Conservation (phyloP, 1,284 basidiomycete genomes). For the Tranzscheliella williamsii region DNA sequence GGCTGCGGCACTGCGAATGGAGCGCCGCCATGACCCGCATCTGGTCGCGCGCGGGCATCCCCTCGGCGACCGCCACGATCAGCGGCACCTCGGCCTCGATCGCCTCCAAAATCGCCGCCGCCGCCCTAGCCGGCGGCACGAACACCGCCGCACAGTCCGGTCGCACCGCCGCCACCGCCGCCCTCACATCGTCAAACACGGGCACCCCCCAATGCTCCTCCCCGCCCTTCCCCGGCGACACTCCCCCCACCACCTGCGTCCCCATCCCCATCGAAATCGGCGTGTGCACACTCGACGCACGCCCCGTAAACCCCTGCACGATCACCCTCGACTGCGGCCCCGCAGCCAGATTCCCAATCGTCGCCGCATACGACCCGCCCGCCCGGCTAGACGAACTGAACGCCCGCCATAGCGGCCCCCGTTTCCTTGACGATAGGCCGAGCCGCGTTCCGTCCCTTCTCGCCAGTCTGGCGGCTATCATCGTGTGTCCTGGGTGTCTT, state of each 20-base stretch:
- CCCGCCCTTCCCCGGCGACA: conserved; percentile 41
- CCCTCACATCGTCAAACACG: conserved; percentile 33
- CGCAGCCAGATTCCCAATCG: conserved; percentile 34
- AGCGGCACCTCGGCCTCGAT: conserved; percentile 45
- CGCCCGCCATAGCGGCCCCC: not conserved
- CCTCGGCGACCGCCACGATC: conserved; percentile 47
- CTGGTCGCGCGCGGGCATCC: conserved; percentile 45
- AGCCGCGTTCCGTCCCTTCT: too few relatives aligned
- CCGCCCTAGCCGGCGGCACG: conserved; percentile 40
- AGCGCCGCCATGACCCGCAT: conserved; percentile 43
- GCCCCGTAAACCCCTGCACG: conserved; percentile 54
- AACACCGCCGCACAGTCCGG: conserved; percentile 46
- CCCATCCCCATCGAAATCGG: conserved; percentile 41
- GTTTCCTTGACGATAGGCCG: too few relatives aligned
- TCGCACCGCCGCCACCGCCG: conserved; percentile 23
- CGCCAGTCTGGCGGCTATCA: too few relatives aligned
- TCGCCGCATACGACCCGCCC: conserved; percentile 12
- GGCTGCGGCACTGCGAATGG: conserved; percentile 35
- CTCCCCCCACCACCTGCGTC: conserved; percentile 46
- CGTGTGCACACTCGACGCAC: conserved; percentile 39
- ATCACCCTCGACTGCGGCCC: conserved; percentile 38
- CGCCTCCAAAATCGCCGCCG: conserved; percentile 48
- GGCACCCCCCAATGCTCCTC: conserved; percentile 23
- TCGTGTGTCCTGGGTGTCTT: too few relatives aligned
- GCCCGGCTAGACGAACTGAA: not conserved